These are phyloP conservation scores for Sugiyamaella smithiae DNA, from an alignment of 805 yeast genomes.

Conservation along the genomic window DNA sequence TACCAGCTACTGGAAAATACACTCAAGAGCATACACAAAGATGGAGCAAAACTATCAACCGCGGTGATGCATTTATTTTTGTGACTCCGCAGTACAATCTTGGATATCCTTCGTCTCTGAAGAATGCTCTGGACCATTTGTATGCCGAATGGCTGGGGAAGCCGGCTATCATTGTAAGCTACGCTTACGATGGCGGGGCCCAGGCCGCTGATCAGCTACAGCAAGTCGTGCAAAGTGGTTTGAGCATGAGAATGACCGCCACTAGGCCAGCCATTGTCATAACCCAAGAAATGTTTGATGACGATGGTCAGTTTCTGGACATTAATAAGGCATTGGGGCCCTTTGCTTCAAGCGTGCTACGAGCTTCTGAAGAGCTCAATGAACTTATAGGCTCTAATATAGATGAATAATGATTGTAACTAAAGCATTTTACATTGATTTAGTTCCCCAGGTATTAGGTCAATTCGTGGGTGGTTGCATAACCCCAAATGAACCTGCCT, in stretches of 20 bases:
- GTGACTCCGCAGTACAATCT: slow-evolving; percentile 41
- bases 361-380: not conserved
- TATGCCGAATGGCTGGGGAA: slow-evolving; percentile 37
- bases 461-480: too few relatives aligned
- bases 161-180: slow-evolving; percentile 35
- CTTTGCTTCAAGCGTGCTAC: not conserved
- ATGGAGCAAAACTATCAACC: slow-evolving; percentile 33
- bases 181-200: slow-evolving; percentile 36
- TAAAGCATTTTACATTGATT: too few relatives aligned
- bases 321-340: not conserved
- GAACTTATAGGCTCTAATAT: not conserved
- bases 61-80: slow-evolving; percentile 33
- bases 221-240: slow-evolving; percentile 12
- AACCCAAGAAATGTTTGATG: not conserved
- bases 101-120: slow-evolving; percentile 39
- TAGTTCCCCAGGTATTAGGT: too few relatives aligned
- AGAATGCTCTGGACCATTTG: slow-evolving; percentile 39
- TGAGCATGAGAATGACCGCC: not conserved
- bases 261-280: not conserved
- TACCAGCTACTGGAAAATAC: slow-evolving; percentile 31
- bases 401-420: too few relatives aligned
- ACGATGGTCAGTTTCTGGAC: not conserved
- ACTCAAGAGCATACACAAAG: slow-evolving; percentile 26
- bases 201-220: slow-evolving; percentile 28
- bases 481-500: too few relatives aligned